Evolutionary conservation across 345 rosid genomes (phyloP), one percentile per base, ranked within the genome.

Genomic region (Brassica nigra): DNA sequence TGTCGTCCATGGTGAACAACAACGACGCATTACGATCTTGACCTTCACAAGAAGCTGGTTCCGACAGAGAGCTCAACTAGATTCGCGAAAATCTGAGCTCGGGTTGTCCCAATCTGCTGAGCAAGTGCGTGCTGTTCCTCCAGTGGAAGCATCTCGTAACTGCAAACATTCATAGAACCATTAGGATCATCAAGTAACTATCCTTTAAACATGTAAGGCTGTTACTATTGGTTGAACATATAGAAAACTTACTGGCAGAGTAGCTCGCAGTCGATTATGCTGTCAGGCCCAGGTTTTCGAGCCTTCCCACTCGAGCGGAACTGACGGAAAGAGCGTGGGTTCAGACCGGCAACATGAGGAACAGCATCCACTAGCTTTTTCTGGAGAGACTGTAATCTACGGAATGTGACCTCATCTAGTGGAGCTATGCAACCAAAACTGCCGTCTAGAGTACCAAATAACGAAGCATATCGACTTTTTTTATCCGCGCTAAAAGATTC

Each of bases 341-440:
- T 93, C 78, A 93, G 84, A 75, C 99, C 99, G 39, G 97, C 98
- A 23, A 87, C 90, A 82, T 95, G 99, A 65, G 96, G 90, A 87
- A 93, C 93, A 68, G 93, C 88, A 74, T 95, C 97, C 67, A 90
- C 90, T 16, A 95, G 97, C 85, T 93, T 93, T 78, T 84, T 88
- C 85, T 95, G 99, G 34, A 95, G 85, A 2, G 97, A 91, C 85
- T 89, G 97, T 84, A 95, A 86, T 87, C 98, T 89, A 65, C 97
- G 97, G 75, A 95, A 95, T 11, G 94, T 91, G 72, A 91, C 86
- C 82, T 95, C 98, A 55, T 95, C 98, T 7, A 95, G 94, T 76
- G 99, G 97, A 55, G 99, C 97, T 73, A 93, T 80, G 81, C 98
- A 93, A 18, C 98, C 99, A 70, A 93, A 77, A 84, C 98, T 90